Base-by-base conservation (phyloP, 208 protist species). In the Zelonia costaricensis region DNA sequence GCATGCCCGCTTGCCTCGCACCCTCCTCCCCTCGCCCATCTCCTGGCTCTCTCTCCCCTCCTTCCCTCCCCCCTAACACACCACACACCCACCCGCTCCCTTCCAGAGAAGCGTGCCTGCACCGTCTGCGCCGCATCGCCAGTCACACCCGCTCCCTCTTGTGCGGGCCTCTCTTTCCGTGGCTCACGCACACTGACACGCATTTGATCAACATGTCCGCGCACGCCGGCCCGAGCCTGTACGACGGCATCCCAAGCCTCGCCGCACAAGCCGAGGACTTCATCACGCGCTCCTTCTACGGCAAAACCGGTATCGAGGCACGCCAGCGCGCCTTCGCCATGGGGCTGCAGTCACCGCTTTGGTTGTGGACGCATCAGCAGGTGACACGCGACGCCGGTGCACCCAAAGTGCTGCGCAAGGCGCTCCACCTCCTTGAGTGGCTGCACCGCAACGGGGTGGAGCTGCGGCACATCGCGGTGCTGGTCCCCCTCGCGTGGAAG, bases 321-420 rank as follows among this genome's bases (percentile, higher is more conserved):
- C 73, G 84, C 6, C 60, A 52, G 13, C 60, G 61, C 2, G 74
- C 75, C 9, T 71, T 83, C 35, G 38, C 45, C 13, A 62, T 88
- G 51, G 90, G 90, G 1, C 57, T 95, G 67, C 82, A 91, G 78
- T 63, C 75, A 2, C 90, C 90, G 15, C 68, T 95, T 12, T 95
- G 84, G 83, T 55, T 92, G 38, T 95, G 90, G 86, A 94, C 83
- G 10, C 81, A 92, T 56, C 62, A 74, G 51, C 69, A 76, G 47
- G 43, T 59, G 31, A 60, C 57, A 36, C 16, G 54, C 9, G 46
- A 71, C n/a, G 48, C 60, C 27, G 54, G 51, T 15, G 43, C 31
- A 13, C 65, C 69, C 2, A 86, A 82, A 31, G 83, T 81, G 27
- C 22, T 91, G 56, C 75, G 64, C 8, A 82, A 88, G 43, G 57